A percentile compares a stretch with the other conserved stretches of the same genome.
Evolutionary conservation across 352 stramenopile genomes (phyloP).

Genomic region (Pythium utonaiense): DNA sequence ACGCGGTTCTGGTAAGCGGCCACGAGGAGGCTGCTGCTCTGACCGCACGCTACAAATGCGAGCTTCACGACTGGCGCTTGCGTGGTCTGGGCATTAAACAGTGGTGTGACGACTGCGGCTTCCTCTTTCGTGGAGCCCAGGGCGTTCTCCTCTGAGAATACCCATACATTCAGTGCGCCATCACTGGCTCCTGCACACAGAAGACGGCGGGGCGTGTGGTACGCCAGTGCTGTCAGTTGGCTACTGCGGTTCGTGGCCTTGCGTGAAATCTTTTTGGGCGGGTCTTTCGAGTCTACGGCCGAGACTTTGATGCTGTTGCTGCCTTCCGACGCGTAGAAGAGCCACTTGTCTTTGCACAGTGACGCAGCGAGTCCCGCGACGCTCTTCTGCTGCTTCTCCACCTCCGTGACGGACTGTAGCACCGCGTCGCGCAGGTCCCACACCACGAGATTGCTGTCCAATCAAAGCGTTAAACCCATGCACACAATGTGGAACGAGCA

Average conservation of each 20-base stretch:
- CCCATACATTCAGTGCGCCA: constrained; percentile 62
- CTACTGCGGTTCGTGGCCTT: constrained; percentile 60
- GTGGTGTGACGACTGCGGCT: constrained; percentile 24
- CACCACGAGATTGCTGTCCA: constrained; percentile 36
- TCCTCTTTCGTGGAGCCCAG: constrained; percentile 31
- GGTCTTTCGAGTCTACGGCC: constrained; percentile 39
- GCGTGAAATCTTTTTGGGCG: constrained; percentile 66
- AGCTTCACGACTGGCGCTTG: constrained; percentile 46
- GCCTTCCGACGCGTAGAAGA: constrained; percentile 73
- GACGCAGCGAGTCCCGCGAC: constrained; percentile 53
- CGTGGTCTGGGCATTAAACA: constrained; percentile 33
- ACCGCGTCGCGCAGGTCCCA: constrained; percentile 68
- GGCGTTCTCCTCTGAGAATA: constrained; percentile 44
- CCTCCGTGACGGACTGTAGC: constrained; percentile 53
- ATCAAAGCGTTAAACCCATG: no score
- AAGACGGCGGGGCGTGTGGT: constrained; percentile 43
- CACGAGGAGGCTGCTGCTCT: constrained; percentile 31
- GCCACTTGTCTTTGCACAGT: constrained; percentile 47
- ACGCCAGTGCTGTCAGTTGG: constrained; percentile 50
- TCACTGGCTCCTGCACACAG: constrained; percentile 63
- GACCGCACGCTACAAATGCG: constrained; percentile 24
- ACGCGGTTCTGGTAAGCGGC: constrained; percentile 53
- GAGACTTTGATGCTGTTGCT: constrained; percentile 68
- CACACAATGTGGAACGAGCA: no score
- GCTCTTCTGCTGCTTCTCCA: constrained; percentile 61